These are phyloP conservation scores for Hymenoscyphus infarciens DNA, from an alignment of 2,329 filamentous ascomycete species.

Conservation along the genomic window DNA sequence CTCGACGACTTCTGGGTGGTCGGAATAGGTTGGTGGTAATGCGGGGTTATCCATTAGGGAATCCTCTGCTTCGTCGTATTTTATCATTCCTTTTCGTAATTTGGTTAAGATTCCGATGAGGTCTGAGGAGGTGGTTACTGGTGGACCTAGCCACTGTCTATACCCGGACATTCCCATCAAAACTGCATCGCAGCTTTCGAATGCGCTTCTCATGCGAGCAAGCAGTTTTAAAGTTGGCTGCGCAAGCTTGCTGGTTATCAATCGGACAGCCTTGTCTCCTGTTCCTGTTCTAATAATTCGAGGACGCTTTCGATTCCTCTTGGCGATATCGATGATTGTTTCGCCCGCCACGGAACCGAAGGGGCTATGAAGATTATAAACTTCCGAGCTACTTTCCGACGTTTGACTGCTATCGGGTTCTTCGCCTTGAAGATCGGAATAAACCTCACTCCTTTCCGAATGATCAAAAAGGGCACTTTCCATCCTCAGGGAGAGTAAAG, in stretches of 20 bases:
- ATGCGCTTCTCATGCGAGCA: slow-evolving; percentile 42
- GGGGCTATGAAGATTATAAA: background rate
- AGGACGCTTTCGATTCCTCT: slow-evolving; percentile 22
- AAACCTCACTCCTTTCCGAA: slow-evolving; percentile 18
- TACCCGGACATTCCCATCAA: slow-evolving; percentile 53
- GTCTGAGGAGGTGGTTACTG: slow-evolving; percentile 41
- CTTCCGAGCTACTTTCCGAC: background rate
- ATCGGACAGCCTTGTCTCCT: slow-evolving; percentile 31
- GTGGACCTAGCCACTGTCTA: slow-evolving; percentile 45
- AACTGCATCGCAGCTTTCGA: slow-evolving; percentile 48
- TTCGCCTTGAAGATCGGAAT: background rate
- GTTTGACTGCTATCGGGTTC: background rate
- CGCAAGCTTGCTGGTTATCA: slow-evolving; percentile 39
- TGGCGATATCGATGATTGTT: slow-evolving; percentile 38
- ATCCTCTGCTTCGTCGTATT: slow-evolving; percentile 47
- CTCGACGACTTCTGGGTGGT: slow-evolving; percentile 48
- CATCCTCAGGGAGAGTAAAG: slow-evolving; percentile 49
- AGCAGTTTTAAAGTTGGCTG: slow-evolving; percentile 47
- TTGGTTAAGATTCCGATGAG: slow-evolving; percentile 39
- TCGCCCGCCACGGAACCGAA: slow-evolving; percentile 24
- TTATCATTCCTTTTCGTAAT: slow-evolving; percentile 42
- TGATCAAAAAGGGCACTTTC: slow-evolving; percentile 45
- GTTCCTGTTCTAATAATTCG: slow-evolving; percentile 28
- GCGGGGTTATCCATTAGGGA: slow-evolving; percentile 44
- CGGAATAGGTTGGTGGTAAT: slow-evolving; percentile 44